A percentile compares a stretch with the other conserved stretches of the same genome.
Conservation (phyloP, 2,329 filamentous ascomycete genomes). For the Colletotrichum gigasporum region DNA sequence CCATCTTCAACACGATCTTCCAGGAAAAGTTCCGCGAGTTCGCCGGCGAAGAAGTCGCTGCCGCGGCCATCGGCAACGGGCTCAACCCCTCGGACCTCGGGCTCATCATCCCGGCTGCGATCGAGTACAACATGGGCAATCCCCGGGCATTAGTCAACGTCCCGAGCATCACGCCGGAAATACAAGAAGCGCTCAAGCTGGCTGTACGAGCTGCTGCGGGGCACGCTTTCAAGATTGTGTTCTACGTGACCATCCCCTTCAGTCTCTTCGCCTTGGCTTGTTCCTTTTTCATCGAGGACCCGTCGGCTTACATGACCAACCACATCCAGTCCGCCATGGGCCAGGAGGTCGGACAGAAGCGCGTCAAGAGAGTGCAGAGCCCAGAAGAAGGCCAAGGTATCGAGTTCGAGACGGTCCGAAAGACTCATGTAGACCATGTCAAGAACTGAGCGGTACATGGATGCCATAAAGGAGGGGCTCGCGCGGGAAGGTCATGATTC, state of each 20-base stretch:
- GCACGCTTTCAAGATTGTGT: conserved; percentile 28
- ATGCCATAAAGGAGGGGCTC: too few species aligned
- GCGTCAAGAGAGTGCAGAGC: background rate
- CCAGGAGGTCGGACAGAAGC: background rate
- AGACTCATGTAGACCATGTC: background rate
- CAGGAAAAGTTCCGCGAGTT: conserved; percentile 34
- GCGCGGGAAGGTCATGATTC: too few species aligned
- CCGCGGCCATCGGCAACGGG: conserved; percentile 39
- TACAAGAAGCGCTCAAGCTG: conserved; percentile 1
- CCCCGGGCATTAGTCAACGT: conserved; percentile 34
- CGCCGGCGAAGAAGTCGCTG: conserved; percentile 37
- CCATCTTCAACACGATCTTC: conserved; percentile 44
- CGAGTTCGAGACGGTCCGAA: conserved; percentile 19
- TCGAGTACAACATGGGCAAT: conserved; percentile 42
- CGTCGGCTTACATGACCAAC: conserved; percentile 32
- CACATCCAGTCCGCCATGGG: conserved; percentile 31
- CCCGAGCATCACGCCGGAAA: conserved; percentile 25
- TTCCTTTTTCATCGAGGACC: conserved; percentile 21
- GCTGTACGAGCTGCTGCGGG: conserved; percentile 22
- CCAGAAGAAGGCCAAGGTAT: background rate
- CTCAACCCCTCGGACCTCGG: conserved; percentile 34
- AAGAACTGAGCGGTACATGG: conserved; percentile 7
- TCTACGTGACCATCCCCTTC: conserved; percentile 29
- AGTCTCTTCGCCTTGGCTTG: conserved; percentile 20
- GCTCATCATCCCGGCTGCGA: conserved; percentile 40